These are phyloP conservation scores for Chaetomium tenue DNA, from an alignment of 495 filamentous ascomycete genomes.

Conservation along the genomic window DNA sequence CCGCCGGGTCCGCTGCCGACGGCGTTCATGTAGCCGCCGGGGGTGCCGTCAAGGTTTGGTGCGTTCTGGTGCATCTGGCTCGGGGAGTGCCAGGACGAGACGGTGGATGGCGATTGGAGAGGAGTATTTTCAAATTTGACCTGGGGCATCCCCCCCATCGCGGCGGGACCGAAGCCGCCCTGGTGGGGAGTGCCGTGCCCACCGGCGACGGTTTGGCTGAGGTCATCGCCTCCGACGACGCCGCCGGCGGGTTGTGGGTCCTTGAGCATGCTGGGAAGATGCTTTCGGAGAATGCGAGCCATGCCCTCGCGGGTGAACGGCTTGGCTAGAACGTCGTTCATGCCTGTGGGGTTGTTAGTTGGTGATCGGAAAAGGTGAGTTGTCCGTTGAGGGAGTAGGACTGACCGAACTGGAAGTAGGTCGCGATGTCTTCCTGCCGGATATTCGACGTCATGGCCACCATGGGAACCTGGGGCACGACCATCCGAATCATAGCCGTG, in stretches of 20 bases:
- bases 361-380: slow-evolving; percentile 5
- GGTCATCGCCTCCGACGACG: slow-evolving; percentile 9
- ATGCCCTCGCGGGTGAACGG: slow-evolving; percentile 97
- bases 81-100: slow-evolving; percentile 72
- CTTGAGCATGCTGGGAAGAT: slow-evolving; percentile 70
- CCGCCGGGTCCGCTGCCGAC: slow-evolving; percentile 35
- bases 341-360: slow-evolving; percentile 59
- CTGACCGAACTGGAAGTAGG: slow-evolving; percentile 96
- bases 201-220: slow-evolving; percentile 22
- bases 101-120: slow-evolving; percentile 68
- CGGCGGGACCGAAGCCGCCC: slow-evolving; percentile 18
- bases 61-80: slow-evolving; percentile 63
- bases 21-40: slow-evolving; percentile 38
- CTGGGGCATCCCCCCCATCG: slow-evolving; percentile 42
- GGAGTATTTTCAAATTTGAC: slow-evolving; percentile 84
- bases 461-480: slow-evolving; percentile 78
- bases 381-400: neutral
- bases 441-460: slow-evolving; percentile 99
- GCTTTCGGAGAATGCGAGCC: slow-evolving; percentile 83
- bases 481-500: slow-evolving; percentile 88
- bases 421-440: slow-evolving; percentile 91
- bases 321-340: slow-evolving; percentile 97
- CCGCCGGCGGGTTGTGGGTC: slow-evolving; percentile 39
- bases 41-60: slow-evolving; percentile 47
- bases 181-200: slow-evolving; percentile 12